Base-by-base conservation (phyloP, 192 early-diverging fungal genomes). In the Geranomyces michiganensis region DNA sequence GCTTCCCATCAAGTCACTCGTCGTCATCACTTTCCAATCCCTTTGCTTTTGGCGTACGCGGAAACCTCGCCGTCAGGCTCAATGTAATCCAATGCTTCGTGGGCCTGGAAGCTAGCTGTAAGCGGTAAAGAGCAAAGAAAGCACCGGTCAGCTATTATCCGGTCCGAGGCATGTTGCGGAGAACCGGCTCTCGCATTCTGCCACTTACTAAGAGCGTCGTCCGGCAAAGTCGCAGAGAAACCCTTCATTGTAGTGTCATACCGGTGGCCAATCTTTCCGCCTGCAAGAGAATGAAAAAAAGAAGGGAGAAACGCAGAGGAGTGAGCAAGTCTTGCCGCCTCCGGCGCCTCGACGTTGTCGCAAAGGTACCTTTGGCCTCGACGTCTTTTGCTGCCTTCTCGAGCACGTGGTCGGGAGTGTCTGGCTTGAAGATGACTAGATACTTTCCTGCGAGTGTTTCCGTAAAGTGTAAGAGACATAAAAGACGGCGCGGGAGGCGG, bases 51-150 rank as follows among this genome's bases (percentile, higher is more conserved):
- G 7, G 76, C 73, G 17, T 65, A 76, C 1, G 78, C 56, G 51
- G 82, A 71, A 44, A 88, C 88, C 33, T 79, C 49, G 30, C 88
- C 88, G 67, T 90, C 88, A 12, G 80, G 70, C 76, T 90, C 88
- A 56, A 90, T 77, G 47, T 78, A 76, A 53, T 89, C 82, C 21
- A 90, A 58, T 9, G 75, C 9, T 13, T 51, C 68, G 63, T 83
- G 49, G 41, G 62, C 62, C 0, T 51, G 32, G 71, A 90, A 68
- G 14, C 83, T 80, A 14, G 81, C 81, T 82, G 67, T 1, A 33
- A 8, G 21, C 5, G 36, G 21, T 26, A 5, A n/a, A 53, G 29
- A 29, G 31, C 7, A 24, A 45, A 22, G 33, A 29, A 8, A 64
- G 2, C 33, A 64, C 5, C 62, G 24, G 3, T 53, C 51, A 53